Evolutionary conservation across 768 basidiomycete species (phyloP).

Genomic region (Leucogyrophana mollusca): DNA sequence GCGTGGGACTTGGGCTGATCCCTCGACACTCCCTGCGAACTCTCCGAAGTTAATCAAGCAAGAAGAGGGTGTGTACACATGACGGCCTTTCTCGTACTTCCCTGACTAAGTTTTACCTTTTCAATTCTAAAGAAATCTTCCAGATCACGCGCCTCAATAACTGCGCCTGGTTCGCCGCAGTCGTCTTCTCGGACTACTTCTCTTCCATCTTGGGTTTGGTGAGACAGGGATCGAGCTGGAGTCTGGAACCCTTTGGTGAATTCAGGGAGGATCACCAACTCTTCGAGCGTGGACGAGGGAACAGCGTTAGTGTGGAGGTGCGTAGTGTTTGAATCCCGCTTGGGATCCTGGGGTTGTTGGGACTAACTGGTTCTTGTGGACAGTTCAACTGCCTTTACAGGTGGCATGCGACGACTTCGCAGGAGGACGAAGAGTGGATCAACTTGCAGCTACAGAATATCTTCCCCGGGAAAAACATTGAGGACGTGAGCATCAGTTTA

Average conservation of each 20-base stretch:
- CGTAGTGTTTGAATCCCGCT: slow-evolving; percentile 7
- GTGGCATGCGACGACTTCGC: slow-evolving; percentile 81
- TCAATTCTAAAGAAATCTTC: slow-evolving; percentile 62
- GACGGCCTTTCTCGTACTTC: neutral
- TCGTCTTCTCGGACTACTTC: slow-evolving; percentile 85
- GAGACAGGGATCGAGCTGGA: slow-evolving; percentile 74
- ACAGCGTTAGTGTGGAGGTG: slow-evolving; percentile 81
- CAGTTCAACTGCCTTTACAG: slow-evolving; percentile 86
- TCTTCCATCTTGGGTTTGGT: slow-evolving; percentile 78
- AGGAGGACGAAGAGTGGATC: slow-evolving; percentile 72
- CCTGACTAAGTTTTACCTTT: slow-evolving; percentile 1
- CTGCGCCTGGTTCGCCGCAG: slow-evolving; percentile 74
- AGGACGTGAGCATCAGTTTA: slow-evolving; percentile 25
- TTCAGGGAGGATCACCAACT: slow-evolving; percentile 63
- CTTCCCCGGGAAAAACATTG: slow-evolving; percentile 53
- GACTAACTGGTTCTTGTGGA: slow-evolving; percentile 1
- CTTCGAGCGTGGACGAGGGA: slow-evolving; percentile 80
- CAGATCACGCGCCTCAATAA: slow-evolving; percentile 78
- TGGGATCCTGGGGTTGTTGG: neutral
- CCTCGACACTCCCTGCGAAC: slow-evolving; percentile 37
- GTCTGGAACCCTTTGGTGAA: slow-evolving; percentile 73
- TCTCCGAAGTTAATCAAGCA: slow-evolving; percentile 43
- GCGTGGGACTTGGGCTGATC: slow-evolving; percentile 59
- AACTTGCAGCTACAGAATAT: slow-evolving; percentile 43
- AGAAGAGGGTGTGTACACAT: slow-evolving; percentile 44